Conservation (phyloP, 257 asterid species). For the Solanum commersonii region DNA sequence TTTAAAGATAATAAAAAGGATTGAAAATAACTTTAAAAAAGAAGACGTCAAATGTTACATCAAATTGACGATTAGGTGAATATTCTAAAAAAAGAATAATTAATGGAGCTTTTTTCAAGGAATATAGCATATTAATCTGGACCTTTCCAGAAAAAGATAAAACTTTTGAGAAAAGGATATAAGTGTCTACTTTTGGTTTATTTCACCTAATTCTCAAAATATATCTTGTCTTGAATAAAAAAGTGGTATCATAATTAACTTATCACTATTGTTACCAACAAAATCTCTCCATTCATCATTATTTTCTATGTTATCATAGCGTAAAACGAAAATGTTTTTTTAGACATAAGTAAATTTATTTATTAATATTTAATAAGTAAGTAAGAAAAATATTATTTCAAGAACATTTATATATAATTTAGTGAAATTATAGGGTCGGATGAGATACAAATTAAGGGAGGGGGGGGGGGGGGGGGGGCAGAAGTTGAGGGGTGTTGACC, state of each 20-base stretch:
- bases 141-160: neutral
- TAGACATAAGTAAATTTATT: neutral
- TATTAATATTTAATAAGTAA: neutral
- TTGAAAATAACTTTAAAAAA: neutral
- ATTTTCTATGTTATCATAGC: neutral
- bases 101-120: neutral
- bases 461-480: no score
- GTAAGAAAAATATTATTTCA: neutral
- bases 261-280: neutral
- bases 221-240: neutral
- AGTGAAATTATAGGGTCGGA: neutral
- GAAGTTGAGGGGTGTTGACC: no score
- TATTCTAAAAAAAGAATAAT: neutral
- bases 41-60: neutral
- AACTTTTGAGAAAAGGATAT: neutral
- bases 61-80: neutral
- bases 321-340: neutral
- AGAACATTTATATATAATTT: neutral
- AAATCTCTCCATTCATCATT: neutral
- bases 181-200: neutral
- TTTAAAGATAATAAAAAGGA: neutral
- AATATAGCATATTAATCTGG: neutral
- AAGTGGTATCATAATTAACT: neutral
- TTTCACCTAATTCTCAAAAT: neutral
- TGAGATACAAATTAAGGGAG: neutral